These are phyloP conservation scores for Beta corolliflora DNA, from an alignment of 179 eudicot species.

Conservation along the genomic window DNA sequence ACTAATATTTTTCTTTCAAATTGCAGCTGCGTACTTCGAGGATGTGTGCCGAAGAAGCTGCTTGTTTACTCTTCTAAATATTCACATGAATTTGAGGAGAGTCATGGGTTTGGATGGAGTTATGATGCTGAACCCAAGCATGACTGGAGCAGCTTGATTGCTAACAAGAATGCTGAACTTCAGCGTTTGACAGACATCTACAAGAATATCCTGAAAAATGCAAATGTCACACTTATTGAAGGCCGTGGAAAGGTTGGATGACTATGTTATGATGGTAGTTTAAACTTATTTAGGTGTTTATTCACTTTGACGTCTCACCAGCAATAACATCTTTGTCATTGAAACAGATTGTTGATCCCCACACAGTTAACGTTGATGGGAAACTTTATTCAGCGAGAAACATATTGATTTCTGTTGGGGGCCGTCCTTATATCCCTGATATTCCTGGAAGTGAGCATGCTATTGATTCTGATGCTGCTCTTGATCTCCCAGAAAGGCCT, in stretches of 20 bases:
- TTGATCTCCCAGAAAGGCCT: conserved; percentile 86
- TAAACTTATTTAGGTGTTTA: neutral
- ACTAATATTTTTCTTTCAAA: neutral
- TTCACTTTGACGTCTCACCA: neutral
- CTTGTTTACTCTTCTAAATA: conserved; percentile 91
- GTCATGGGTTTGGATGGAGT: conserved; percentile 92
- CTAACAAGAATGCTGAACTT: conserved; percentile 96
- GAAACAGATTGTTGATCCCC: conserved; percentile 83
- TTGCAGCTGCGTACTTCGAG: conserved; percentile 90
- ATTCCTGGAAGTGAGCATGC: conserved; percentile 86
- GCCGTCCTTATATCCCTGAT: conserved; percentile 89
- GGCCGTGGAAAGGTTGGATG: conserved; percentile 96
- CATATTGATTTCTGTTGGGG: conserved; percentile 92
- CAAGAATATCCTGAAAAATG: conserved; percentile 74
- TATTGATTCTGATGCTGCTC: conserved; percentile 94
- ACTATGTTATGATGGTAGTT: conserved; percentile 1
- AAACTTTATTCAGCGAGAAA: conserved; percentile 79
- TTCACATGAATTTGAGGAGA: conserved; percentile 92
- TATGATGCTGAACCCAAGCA: conserved; percentile 90
- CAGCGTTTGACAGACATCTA: conserved; percentile 92
- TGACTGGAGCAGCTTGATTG: conserved; percentile 94
- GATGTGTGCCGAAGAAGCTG: conserved; percentile 96
- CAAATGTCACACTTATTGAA: conserved; percentile 77
- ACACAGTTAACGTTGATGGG: conserved; percentile 93
- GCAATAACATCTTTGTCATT: conserved; percentile 12